Evolutionary conservation across 129 eudicot genomes (phyloP), one percentile per base, ranked within the genome.

Genomic region (Chrysanthemum lavandulifolium): DNA sequence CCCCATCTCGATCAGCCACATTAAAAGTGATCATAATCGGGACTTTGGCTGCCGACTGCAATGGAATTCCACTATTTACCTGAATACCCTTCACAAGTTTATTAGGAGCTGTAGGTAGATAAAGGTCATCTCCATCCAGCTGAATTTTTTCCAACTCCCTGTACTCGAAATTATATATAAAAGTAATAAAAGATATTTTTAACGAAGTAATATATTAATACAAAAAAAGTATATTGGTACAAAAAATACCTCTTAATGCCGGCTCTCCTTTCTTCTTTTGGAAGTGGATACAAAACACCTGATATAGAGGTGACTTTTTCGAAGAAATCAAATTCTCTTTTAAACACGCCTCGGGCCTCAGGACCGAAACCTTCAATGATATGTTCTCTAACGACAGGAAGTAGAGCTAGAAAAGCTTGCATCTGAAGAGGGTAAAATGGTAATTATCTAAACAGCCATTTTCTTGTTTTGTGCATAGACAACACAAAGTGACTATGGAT

Each of bases 31-130:
- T 94, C 99, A 94, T 94, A 69, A 94, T 94, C 29, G 99, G 99
- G 83, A 94, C 99, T 80, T 94, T 94, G 62, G 99, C 99, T 14
- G 99, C 99, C 59, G 99, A 94, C 73, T 94, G 99, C 75, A 94
- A 84, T 23, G 99, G 96, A 61, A 94, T 90, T 68, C 99, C 99
- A 88, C 97, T 94, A 69, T 94, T 87, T 60, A 90, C 89, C 82
- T 83, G 96, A 79, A 94, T 90, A 54, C 99, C 97, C 86, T 82
- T 88, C 19, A 94, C 99, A 81, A 90, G 85, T 80, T 94, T 94
- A 78, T 62, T 88, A 63, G 93, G 86, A 72, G 99, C 97, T 62
- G 99, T 94, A 73, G 99, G 99, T 62, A 94, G 89, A 79, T 94
- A 94, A 43, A 90, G 91, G 71, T 90, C 97, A 71, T 94, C 97